A percentile compares a stretch with the other conserved stretches of the same genome.
These are phyloP conservation scores for Tolypocladium amazonense DNA, from an alignment of 2,329 filamentous ascomycete genomes.

Conservation along the genomic window DNA sequence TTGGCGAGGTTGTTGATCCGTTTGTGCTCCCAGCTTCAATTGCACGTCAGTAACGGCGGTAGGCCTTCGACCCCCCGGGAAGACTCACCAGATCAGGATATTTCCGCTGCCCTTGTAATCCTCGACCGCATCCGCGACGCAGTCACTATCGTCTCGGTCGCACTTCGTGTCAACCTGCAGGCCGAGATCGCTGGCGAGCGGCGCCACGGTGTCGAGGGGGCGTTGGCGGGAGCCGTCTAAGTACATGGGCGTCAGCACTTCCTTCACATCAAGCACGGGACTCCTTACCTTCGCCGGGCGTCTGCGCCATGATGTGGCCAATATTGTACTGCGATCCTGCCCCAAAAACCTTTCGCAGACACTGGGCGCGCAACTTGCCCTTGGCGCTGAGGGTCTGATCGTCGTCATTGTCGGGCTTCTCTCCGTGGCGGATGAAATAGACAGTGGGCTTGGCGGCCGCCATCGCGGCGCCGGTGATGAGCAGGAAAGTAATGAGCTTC, in stretches of 20 bases:
- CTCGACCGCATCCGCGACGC: slow-evolving; percentile 39
- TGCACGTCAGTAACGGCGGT: background rate
- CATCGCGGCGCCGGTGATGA: slow-evolving; percentile 7
- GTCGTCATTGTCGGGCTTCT: slow-evolving; percentile 43
- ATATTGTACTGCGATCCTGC: slow-evolving; percentile 40
- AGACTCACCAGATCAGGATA: slow-evolving; percentile 40
- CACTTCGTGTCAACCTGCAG: slow-evolving; percentile 44
- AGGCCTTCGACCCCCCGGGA: background rate
- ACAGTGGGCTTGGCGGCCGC: slow-evolving; percentile 32
- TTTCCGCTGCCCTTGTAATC: slow-evolving; percentile 39
- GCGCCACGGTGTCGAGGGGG: slow-evolving; percentile 45
- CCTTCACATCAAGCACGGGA: background rate
- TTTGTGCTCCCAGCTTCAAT: slow-evolving; percentile 45
- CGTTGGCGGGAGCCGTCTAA: slow-evolving; percentile 42
- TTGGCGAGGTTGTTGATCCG: slow-evolving; percentile 39
- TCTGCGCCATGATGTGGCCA: slow-evolving; percentile 46
- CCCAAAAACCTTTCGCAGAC: slow-evolving; percentile 47
- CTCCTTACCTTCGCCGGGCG: slow-evolving; percentile 32
- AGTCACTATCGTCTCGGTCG: slow-evolving; percentile 42
- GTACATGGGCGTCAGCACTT: background rate
- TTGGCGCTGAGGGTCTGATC: slow-evolving; percentile 33
- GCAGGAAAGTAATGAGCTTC: slow-evolving; percentile 9
- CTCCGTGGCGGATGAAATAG: slow-evolving; percentile 54
- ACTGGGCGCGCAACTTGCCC: slow-evolving; percentile 47
- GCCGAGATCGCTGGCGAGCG: slow-evolving; percentile 43